Conservation (phyloP, 768 basidiomycete species). For the Termitomyces sp. region DNA sequence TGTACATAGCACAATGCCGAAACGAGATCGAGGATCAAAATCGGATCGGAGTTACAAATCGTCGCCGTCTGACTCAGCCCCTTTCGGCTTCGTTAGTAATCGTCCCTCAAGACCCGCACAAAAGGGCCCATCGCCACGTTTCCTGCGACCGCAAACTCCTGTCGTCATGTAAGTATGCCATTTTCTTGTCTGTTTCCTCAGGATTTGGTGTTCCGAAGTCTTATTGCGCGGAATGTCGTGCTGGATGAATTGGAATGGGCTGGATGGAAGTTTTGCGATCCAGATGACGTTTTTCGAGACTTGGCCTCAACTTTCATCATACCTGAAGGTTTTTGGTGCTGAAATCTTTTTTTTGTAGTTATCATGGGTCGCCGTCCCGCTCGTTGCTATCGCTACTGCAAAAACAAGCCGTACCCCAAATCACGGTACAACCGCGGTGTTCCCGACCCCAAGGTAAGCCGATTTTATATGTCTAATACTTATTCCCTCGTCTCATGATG, state of each 20-base stretch:
- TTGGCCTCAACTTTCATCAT: not conserved
- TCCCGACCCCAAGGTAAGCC: constrained; percentile 80
- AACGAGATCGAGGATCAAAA: no score
- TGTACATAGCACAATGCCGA: no score
- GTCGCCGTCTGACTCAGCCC: constrained; percentile 4
- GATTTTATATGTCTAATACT: no score
- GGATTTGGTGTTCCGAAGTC: not conserved
- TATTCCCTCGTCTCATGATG: not conserved
- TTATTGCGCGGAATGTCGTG: not conserved
- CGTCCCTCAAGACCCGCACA: constrained; percentile 7
- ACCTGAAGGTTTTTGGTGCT: not conserved
- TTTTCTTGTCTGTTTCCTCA: not conserved
- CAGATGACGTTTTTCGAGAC: constrained; percentile 15
- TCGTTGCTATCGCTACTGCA: constrained; percentile 98
- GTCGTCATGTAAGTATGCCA: constrained; percentile 10
- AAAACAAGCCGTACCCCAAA: constrained; percentile 98
- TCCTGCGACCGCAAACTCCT: constrained; percentile 2
- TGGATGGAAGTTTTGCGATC: constrained; percentile 7
- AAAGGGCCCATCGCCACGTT: constrained; percentile 9
- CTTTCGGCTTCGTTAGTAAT: constrained; percentile 13
- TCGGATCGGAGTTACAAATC: not conserved
- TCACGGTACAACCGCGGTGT: constrained; percentile 98
- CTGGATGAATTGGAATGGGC: not conserved
- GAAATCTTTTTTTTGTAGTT: not conserved
- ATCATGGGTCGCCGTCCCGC: constrained; percentile 95